Percentiles rank a stretch among this genome's conserved stretches.
Evolutionary conservation across 2,329 filamentous ascomycete species (phyloP).

Genomic region (Xylariaceae sp.): DNA sequence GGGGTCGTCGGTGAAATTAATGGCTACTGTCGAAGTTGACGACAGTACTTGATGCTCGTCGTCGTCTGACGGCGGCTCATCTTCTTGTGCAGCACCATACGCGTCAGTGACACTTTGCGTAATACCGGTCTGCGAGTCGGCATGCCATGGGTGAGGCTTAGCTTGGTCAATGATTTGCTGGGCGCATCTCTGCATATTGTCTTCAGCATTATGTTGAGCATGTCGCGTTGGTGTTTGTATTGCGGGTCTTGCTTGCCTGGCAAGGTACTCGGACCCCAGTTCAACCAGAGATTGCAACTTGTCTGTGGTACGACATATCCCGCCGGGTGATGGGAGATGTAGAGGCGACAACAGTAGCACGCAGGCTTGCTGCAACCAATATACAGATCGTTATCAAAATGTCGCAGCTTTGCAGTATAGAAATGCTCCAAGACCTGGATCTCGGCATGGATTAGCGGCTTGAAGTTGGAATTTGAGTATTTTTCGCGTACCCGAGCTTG

Average conservation of each 20-base stretch:
- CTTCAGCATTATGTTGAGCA: constrained; percentile 24
- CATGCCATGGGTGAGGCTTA: constrained; percentile 10
- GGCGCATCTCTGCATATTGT: constrained; percentile 21
- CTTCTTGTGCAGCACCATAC: too few relatives aligned
- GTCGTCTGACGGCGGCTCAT: too few relatives aligned
- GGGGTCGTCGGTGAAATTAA: too few relatives aligned
- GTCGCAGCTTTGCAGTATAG: constrained; percentile 28
- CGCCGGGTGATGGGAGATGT: constrained; percentile 39
- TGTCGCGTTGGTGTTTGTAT: constrained; percentile 18
- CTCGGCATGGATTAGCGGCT: constrained; percentile 41
- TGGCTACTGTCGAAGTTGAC: too few relatives aligned
- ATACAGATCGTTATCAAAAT: constrained; percentile 38
- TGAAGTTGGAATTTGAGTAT: constrained; percentile 25
- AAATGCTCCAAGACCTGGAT: constrained; percentile 47
- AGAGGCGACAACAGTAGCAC: constrained; percentile 46
- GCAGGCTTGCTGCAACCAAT: constrained; percentile 50
- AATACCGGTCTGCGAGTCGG: constrained; percentile 24
- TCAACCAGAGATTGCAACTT: constrained; percentile 38
- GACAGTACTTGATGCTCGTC: too few relatives aligned
- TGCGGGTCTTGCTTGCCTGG: constrained; percentile 9
- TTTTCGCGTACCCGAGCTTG: constrained; percentile 20
- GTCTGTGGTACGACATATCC: constrained; percentile 29
- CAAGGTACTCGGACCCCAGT: constrained; percentile 35
- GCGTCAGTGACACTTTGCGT: constrained; percentile 4
- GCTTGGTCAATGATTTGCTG: constrained; percentile 19